phyloP scores from a whole-genome alignment of 768 basidiomycete genomes.

The Boletus reticulatus region DNA sequence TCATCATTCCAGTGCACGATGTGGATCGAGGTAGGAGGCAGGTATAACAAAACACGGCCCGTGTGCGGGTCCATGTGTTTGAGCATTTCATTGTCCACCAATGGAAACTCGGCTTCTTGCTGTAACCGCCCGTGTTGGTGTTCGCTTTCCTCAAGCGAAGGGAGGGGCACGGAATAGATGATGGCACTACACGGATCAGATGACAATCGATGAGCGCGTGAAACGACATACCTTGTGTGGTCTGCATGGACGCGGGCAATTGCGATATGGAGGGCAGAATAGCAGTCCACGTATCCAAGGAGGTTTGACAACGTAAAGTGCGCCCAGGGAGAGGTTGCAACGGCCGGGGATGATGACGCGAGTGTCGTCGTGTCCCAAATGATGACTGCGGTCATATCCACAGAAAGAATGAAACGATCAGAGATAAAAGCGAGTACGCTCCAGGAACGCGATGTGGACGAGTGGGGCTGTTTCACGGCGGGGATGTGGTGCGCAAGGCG shows the following conservation, averaged over 20 bases:
- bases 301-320: constrained; percentile 7
- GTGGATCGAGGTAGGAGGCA: constrained; percentile 31
- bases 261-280: constrained; percentile 18
- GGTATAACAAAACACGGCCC: constrained; percentile 32
- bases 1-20: constrained; percentile 39
- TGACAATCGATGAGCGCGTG: background rate
- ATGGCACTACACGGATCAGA: constrained; percentile 4
- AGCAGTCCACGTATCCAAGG: background rate
- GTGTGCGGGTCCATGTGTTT: constrained; percentile 34
- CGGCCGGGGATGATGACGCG: background rate
- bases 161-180: constrained; percentile 14
- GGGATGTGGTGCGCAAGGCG: background rate
- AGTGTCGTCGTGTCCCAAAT: constrained; percentile 16
- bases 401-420: constrained; percentile 22
- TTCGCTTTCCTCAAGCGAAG: background rate
- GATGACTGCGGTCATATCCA: background rate
- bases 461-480: background rate
- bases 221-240: constrained; percentile 10
- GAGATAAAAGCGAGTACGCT: constrained; percentile 17
- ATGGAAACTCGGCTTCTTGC: constrained; percentile 13
- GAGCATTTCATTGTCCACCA: constrained; percentile 22
- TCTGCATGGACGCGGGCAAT: background rate
- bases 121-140: background rate
- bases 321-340: constrained; percentile 7
- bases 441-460: constrained; percentile 2